Conservation (phyloP, 1,284 basidiomycete species). For the Afroboletus lepidellus region DNA sequence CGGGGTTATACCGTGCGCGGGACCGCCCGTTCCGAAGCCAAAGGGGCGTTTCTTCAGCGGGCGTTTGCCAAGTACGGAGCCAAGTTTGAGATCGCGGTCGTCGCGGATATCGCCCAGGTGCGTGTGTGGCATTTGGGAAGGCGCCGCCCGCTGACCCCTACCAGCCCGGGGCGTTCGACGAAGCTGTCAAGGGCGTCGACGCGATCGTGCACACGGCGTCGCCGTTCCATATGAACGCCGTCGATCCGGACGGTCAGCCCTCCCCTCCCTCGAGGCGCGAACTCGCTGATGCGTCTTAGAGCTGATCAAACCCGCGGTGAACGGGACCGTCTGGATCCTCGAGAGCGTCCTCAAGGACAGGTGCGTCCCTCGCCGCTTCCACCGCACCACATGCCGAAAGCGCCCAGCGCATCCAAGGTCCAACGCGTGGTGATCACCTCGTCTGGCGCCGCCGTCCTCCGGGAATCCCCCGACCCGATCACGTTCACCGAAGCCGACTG, state of each 20-base stretch:
- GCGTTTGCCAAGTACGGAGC: slow-evolving; percentile 41
- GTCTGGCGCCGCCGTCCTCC: slow-evolving; percentile 52
- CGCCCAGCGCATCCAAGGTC: slow-evolving; percentile 41
- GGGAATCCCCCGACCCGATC: slow-evolving; percentile 22
- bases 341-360: slow-evolving; percentile 51
- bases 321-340: slow-evolving; percentile 60
- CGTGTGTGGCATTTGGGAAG: not conserved
- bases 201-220: slow-evolving; percentile 56
- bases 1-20: slow-evolving; percentile 45
- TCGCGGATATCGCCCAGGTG: slow-evolving; percentile 47
- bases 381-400: no score
- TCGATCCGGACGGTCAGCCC: slow-evolving; percentile 40
- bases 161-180: slow-evolving; percentile 63
- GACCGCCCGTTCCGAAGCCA: slow-evolving; percentile 43
- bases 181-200: slow-evolving; percentile 62
- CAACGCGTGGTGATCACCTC: slow-evolving; percentile 68
- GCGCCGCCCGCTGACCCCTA: not conserved
- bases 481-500: slow-evolving; percentile 54
- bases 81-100: slow-evolving; percentile 45
- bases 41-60: slow-evolving; percentile 43
- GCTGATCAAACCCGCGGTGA: slow-evolving; percentile 60
- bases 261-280: not conserved
- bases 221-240: slow-evolving; percentile 40
- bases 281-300: slow-evolving; percentile 30
- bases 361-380: slow-evolving; percentile 29